Evolutionary conservation across 2,329 filamentous ascomycete genomes (phyloP), one percentile per base, ranked within the genome.

Genomic region (Diplodia seriata): DNA sequence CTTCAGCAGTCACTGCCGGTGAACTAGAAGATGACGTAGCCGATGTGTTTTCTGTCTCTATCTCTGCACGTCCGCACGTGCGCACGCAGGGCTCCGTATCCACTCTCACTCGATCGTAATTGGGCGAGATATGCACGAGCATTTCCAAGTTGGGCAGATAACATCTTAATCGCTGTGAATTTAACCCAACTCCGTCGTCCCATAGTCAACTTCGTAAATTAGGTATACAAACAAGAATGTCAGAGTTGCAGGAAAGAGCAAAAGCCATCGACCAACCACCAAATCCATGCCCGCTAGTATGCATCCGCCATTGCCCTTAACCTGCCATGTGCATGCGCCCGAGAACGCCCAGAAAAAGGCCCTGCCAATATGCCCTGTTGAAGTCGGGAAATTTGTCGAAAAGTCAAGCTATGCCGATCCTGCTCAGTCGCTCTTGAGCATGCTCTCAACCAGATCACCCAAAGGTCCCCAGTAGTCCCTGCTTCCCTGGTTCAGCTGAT

Each of bases 391-490:
- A 51, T 36, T 18, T n/a, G 26, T 36, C 5, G 33, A 40, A 40
- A 29, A 29, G 26, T 20, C 3, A 49, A 66, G 31, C 15, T 15
- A 15, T 7, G n/a, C 36, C 15, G 20, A 2, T 53, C 7, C 54
- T 9, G 40, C 31, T 67, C 31, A 97, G 78, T 98, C 95, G 76
- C 93, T 97, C 81, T 90, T 90, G 82, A 98, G 81, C 94, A 99
- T 99, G 79, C 93, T 98, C 78, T 99, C 95, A 62, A 99, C 95
- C 72, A 99, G 83, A 80, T 99, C 95, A 12, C 94, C 94, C 68
- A 99, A 80, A 14, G 95, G 95, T 1, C 95, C 95, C 91, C 94
- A 99, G 83, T 94, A 99, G 80, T 99, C 95, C 81, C 97, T 94
- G 68, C 79, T 80, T 62, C 94, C 95, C 76, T 89, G 96, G 33